phyloP scores from a whole-genome alignment of 1,284 basidiomycete species.

The Ganoderma resinaceum region DNA sequence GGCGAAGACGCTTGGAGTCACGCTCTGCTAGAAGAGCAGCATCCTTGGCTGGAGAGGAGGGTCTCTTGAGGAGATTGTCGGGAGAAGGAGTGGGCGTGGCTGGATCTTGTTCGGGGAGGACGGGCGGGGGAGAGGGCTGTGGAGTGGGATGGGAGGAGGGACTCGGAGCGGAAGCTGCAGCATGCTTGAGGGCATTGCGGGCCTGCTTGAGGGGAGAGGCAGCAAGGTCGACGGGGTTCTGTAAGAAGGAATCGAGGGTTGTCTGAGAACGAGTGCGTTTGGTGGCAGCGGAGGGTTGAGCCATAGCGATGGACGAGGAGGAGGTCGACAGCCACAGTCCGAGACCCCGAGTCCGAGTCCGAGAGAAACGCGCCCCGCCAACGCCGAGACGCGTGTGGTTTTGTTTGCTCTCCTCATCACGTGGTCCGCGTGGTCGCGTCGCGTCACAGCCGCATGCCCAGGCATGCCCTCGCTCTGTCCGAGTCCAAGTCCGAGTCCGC shows the following conservation, averaged over 20 bases:
- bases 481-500: too few relatives aligned
- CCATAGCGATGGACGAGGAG: constrained; percentile 16
- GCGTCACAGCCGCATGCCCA: neutral
- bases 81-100: neutral
- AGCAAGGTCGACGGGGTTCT: constrained; percentile 19
- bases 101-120: neutral
- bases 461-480: neutral
- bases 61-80: constrained; percentile 28
- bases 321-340: neutral
- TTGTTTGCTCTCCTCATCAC: constrained; percentile 5
- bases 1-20: constrained; percentile 28
- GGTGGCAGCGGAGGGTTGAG: neutral
- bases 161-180: neutral
- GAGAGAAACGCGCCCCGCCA: neutral
- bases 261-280: constrained; percentile 31
- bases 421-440: constrained; percentile 7
- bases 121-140: constrained; percentile 1
- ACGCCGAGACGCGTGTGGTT: constrained; percentile 12
- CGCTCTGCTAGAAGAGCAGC: constrained; percentile 21
- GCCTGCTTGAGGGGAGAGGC: constrained; percentile 31
- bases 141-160: constrained; percentile 3
- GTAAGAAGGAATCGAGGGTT: constrained; percentile 21
- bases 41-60: constrained; percentile 27
- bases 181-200: constrained; percentile 15
- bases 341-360: too few relatives aligned